Evolutionary conservation across 192 early-diverging fungal species (phyloP).

Genomic region (Backusella australiensis): DNA sequence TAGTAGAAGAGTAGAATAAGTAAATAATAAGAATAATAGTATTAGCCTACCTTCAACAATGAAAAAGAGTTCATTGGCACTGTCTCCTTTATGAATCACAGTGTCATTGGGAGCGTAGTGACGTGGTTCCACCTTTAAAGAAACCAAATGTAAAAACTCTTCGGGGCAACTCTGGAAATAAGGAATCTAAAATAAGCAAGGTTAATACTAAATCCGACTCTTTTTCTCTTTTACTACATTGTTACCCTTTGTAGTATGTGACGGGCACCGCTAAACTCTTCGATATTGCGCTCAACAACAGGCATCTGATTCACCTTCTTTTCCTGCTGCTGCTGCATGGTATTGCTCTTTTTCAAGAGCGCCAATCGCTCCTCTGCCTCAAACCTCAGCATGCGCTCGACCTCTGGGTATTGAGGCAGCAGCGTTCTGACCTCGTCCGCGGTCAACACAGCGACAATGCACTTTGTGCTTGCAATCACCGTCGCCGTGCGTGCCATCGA

Average conservation of each 20-base stretch:
- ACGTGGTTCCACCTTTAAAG: conserved; percentile 44
- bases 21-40: background rate
- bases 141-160: conserved; percentile 43
- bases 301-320: background rate
- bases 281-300: conserved; percentile 12
- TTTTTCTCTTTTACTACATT: background rate
- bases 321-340: background rate
- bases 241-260: conserved; percentile 10
- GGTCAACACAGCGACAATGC: conserved; percentile 60
- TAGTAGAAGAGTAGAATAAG: background rate
- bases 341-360: conserved; percentile 41
- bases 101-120: conserved; percentile 51
- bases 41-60: conserved; percentile 52
- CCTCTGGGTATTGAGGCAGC: conserved; percentile 61
- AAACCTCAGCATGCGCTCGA: conserved; percentile 52
- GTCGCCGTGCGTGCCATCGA: conserved; percentile 70
- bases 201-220: background rate
- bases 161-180: conserved; percentile 42
- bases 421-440: conserved; percentile 55
- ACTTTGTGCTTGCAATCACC: conserved; percentile 63
- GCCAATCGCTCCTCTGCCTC: conserved; percentile 63
- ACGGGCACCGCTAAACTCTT: conserved; percentile 16
- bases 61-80: conserved; percentile 71
- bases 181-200: conserved; percentile 33
- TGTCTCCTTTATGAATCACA: conserved; percentile 62